phyloP scores from a whole-genome alignment of 495 filamentous ascomycete genomes.

The Collariella sp. region DNA sequence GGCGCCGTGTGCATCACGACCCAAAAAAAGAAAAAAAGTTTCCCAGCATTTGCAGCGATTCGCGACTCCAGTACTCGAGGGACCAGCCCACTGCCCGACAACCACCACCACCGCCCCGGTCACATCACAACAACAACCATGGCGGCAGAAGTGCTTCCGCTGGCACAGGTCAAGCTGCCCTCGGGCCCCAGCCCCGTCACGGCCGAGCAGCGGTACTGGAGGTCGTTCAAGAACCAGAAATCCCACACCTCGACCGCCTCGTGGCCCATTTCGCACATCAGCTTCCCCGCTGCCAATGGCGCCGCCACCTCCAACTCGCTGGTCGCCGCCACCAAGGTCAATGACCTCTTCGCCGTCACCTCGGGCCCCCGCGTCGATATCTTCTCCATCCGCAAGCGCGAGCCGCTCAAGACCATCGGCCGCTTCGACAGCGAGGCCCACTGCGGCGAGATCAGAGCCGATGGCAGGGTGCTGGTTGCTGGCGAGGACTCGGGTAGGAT shows the following conservation, averaged over 20 bases:
- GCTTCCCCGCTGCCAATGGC: constrained; percentile 51
- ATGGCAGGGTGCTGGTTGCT: constrained; percentile 80
- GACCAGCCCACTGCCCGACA: background rate
- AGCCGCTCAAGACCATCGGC: constrained; percentile 82
- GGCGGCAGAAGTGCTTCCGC: constrained; percentile 78
- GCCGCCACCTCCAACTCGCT: constrained; percentile 39
- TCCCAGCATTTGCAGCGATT: background rate
- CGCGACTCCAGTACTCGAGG: background rate
- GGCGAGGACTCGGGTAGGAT: constrained; percentile 85
- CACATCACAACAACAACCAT: constrained; percentile 39
- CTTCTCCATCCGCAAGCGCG: constrained; percentile 79
- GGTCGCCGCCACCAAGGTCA: constrained; percentile 36
- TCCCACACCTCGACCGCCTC: constrained; percentile 78
- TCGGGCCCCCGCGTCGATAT: constrained; percentile 86
- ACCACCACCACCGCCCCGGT: background rate
- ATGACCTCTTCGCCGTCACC: constrained; percentile 85
- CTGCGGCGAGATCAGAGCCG: constrained; percentile 74
- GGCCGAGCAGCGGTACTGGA: constrained; percentile 89
- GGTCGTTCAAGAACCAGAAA: constrained; percentile 79
- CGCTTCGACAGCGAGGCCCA: constrained; percentile 85
- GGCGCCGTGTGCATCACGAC: background rate
- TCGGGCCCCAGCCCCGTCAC: constrained; percentile 62
- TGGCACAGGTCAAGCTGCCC: constrained; percentile 77
- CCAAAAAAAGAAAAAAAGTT: constrained; percentile 10
- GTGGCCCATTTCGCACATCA: constrained; percentile 79